Conservation (phyloP, 257 asterid genomes). For the Penstemon eatonii region DNA sequence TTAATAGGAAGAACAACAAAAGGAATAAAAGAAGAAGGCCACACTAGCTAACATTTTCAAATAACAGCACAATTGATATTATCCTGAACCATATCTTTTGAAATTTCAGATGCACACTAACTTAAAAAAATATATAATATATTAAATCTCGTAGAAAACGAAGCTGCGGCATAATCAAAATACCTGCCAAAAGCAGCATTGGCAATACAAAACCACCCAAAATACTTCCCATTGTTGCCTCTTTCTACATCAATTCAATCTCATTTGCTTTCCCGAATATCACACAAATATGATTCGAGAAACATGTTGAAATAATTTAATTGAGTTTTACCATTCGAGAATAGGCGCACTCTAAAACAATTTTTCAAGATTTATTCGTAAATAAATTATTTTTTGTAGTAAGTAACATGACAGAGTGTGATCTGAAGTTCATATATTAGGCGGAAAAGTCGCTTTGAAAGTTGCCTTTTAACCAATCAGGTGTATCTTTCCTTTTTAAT, state of each 20-base stretch:
- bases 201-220: constrained; percentile 72
- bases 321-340: not conserved
- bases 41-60: not conserved
- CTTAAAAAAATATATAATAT: too few species aligned
- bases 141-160: too few species aligned
- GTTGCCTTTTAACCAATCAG: too few species aligned
- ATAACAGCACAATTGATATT: not conserved
- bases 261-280: constrained; percentile 25
- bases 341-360: not conserved
- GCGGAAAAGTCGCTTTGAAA: too few species aligned
- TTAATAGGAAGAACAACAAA: not conserved
- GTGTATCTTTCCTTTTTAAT: too few species aligned
- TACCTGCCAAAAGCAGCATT: constrained; percentile 69
- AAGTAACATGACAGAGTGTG: constrained; percentile 11
- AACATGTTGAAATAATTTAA: not conserved
- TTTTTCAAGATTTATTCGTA: constrained; percentile 2
- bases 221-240: constrained; percentile 52
- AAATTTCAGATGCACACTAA: not conserved
- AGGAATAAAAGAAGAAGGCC: not conserved
- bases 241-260: constrained; percentile 41
- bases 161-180: too few species aligned
- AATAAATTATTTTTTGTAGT: not conserved
- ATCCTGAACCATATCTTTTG: not conserved
- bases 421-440: constrained; percentile 1
- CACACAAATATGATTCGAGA: not conserved